Base-by-base conservation (phyloP, 345 rosid species). In the Orychophragmus violaceus region DNA sequence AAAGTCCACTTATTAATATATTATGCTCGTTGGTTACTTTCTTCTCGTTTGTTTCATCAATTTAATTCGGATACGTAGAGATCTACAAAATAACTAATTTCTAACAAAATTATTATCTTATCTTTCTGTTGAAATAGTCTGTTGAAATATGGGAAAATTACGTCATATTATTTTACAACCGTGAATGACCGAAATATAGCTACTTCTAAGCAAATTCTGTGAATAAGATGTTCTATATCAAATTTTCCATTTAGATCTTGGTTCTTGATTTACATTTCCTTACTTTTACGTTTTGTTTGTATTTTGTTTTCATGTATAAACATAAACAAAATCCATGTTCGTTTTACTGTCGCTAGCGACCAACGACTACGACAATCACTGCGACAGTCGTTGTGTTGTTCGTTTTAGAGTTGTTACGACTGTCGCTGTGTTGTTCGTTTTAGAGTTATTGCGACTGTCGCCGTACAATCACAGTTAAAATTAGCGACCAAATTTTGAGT, bases 21-120 rank as follows among this genome's bases (percentile, higher is more conserved):
- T n/a, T 57, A 45, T 58, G 32, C 62, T 62, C 49, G n/a, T 13
- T 52, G 32, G 10, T 51, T 69, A 60, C 50, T 60, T 28, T 60
- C 48, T 33, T 27, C n/a, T n/a, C 46, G 36, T 62, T 51, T 52
- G 29, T 21, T 59, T 29, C 65, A 55, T 69, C 42, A 29, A 37
- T 52, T 44, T 32, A 45, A 46, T 8, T 46, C 23, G n/a, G 24
- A 46, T 48, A 44, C 12, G 71, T 22, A 67, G 11, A 55, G 0
- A 16, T 56, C 37, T 1, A 7, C 1, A 58, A 68, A 39, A 37
- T 8, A 19, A 2, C 33, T 11, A 24, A 19, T 3, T 39, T 16
- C 16, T 1, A 10, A 27, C 14, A 17, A 59, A 19, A 36, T 25
- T 24, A 8, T 13, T 13, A 22, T 9, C 17, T 18, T n/a, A 9